Evolutionary conservation across 768 basidiomycete genomes (phyloP).

Genomic region (Hypholoma sublateritium): DNA sequence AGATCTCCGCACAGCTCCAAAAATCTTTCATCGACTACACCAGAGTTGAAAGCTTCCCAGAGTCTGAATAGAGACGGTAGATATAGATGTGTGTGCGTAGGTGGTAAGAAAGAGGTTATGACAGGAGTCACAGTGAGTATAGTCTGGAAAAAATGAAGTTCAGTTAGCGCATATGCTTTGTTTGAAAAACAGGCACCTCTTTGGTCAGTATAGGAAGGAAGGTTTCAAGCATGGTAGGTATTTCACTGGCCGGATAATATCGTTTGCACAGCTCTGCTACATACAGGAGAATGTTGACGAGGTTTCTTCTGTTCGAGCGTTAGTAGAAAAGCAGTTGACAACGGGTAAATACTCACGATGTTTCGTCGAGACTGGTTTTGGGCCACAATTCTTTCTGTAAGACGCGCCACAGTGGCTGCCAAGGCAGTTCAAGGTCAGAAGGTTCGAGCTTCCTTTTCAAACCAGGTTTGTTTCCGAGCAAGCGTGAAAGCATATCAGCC

Average conservation of each 20-base stretch:
- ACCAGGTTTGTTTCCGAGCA: constrained; percentile 67
- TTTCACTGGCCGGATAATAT: constrained; percentile 67
- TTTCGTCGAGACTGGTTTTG: constrained; percentile 60
- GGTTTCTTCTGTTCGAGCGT: constrained; percentile 40
- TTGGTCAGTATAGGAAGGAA: constrained; percentile 73
- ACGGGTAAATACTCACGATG: constrained; percentile 42
- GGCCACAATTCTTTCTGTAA: constrained; percentile 76
- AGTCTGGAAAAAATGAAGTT: constrained; percentile 39
- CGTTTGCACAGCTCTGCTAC: constrained; percentile 71
- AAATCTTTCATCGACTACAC: constrained; percentile 70
- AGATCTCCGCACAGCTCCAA: constrained; percentile 70
- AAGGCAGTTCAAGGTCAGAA: constrained; percentile 66
- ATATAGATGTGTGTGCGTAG: constrained; percentile 63
- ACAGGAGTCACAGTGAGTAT: constrained; percentile 73
- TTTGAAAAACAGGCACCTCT: constrained; percentile 47
- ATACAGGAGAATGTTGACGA: constrained; percentile 70
- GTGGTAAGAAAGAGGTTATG: constrained; percentile 76
- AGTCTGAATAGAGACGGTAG: constrained; percentile 70
- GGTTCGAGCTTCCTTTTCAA: constrained; percentile 64
- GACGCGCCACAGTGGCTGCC: constrained; percentile 75
- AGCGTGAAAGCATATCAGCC: constrained; percentile 76
- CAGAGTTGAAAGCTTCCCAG: constrained; percentile 80
- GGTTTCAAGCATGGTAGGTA: constrained; percentile 66
- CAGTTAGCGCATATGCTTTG: not conserved
- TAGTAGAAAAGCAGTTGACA: not conserved